Evolutionary conservation across 2,329 filamentous ascomycete species (phyloP).

Genomic region (Xylaria sp.): DNA sequence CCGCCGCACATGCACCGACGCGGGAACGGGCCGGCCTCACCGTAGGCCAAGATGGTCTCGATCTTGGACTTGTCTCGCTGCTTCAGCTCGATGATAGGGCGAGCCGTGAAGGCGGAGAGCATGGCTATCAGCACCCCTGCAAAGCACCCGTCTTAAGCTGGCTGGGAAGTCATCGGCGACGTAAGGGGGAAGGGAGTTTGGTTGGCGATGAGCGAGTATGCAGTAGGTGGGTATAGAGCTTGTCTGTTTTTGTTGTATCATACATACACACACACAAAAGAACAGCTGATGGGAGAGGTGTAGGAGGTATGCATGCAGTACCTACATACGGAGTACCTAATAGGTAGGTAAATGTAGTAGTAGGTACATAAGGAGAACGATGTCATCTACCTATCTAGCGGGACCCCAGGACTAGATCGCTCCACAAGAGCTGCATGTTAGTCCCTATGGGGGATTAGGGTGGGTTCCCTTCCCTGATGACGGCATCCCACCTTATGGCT

Average conservation of each 20-base stretch:
- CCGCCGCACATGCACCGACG: not conserved
- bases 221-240: not conserved
- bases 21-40: slow-evolving; percentile 57
- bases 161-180: slow-evolving; percentile 30
- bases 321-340: no score
- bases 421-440: not conserved
- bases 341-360: not conserved
- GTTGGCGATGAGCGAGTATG: not conserved
- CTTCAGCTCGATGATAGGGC: slow-evolving; percentile 96
- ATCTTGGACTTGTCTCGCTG: slow-evolving; percentile 96
- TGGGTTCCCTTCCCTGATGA: no score
- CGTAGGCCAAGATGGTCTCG: slow-evolving; percentile 93
- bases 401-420: not conserved
- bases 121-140: slow-evolving; percentile 62
- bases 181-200: not conserved
- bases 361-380: slow-evolving; percentile 1
- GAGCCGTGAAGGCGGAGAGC: slow-evolving; percentile 97
- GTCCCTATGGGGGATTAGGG: no score
- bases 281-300: not conserved
- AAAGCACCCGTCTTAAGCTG: slow-evolving; percentile 25
- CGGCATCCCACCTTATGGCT: no score
- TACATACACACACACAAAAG: not conserved
- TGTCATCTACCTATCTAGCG: slow-evolving; percentile 6
- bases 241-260: not conserved
- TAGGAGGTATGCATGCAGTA: not conserved